Evolutionary conservation across 2,329 filamentous ascomycete species (phyloP), one percentile per base, ranked within the genome.

Genomic region (Exophiala alcalophila): DNA sequence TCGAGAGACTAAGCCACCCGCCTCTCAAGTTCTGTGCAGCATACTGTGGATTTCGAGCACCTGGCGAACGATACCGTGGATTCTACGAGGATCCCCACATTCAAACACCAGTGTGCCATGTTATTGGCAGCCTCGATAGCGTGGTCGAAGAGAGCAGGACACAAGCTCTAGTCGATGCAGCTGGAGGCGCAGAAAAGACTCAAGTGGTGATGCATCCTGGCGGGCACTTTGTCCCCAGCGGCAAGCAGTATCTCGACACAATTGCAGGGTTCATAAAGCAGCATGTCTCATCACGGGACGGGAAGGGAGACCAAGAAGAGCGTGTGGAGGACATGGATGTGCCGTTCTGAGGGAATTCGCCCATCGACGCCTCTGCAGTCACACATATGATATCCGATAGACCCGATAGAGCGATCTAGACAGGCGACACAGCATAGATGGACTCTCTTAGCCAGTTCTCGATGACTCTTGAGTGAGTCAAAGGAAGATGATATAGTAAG

Each of bases 161-260:
- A 61, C 70, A 77, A 57, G 76, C 71, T 15, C 65, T 96, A 44
- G 73, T 85, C 2, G 80, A 88, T 16, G 72, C 75, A 32, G 87
- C 81, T 62, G 74, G 62, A 50, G 72, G 72, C 31, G 71, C 59
- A 71, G 78, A 52, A 60, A 56, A 76, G 54, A 65, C 61, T 30
- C 70, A 73, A 54, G 72, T 78, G 38, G 71, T 84, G 38, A 79
- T 84, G 56, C 88, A 94, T 65, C 90, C 91, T 1, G 91, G 91
- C 5, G 90, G 90, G 0, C 91, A 97, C 63, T 89, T 94, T 59
- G 77, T 96, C 58, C 91, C 91, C 0, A 81, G 88, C 47, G 80
- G 83, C 54, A 87, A 84, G 68, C 84, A 89, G 54, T 92, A 84
- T 76, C 79, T 83, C 14, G 82, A 83, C 71, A 83, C 83, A 21